phyloP scores from a whole-genome alignment of 2,329 filamentous ascomycete species.

The Colletotrichum noveboracense region DNA sequence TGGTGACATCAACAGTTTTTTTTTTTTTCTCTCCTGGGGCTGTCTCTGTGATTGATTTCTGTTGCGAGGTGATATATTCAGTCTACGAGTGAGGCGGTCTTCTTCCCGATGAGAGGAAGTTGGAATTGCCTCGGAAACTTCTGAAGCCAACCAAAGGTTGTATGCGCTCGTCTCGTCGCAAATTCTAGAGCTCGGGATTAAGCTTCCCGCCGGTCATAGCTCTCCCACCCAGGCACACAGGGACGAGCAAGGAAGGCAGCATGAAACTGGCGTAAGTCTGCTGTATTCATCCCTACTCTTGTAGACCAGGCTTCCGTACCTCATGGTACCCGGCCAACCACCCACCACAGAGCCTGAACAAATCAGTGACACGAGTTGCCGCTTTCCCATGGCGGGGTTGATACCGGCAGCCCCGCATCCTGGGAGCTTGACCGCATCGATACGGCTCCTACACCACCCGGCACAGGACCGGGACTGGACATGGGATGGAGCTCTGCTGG shows the following conservation, averaged over 20 bases:
- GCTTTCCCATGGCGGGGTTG: conserved; percentile 10
- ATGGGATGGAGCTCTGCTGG: conserved; percentile 7
- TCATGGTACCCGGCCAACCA: neutral
- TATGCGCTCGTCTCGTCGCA: neutral
- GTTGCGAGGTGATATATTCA: neutral
- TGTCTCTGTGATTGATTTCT: neutral
- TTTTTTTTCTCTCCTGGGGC: neutral
- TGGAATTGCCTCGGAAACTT: neutral
- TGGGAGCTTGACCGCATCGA: neutral
- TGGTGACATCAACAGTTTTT: conserved; percentile 10
- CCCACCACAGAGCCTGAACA: neutral
- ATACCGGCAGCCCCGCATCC: conserved; percentile 10
- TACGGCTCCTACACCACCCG: neutral
- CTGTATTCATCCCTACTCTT: neutral
- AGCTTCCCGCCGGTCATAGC: conserved; percentile 11
- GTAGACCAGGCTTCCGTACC: neutral
- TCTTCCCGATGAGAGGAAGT: neutral
- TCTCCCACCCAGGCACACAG: neutral
- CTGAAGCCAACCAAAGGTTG: neutral
- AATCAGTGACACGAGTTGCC: conserved; percentile 6
- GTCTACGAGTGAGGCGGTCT: neutral
- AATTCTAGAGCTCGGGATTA: neutral
- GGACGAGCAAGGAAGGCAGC: neutral
- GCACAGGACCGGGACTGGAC: neutral
- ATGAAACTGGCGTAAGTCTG: neutral